Conservation (phyloP, 2,329 filamentous ascomycete species). For the Metarhizium anisopliae region DNA sequence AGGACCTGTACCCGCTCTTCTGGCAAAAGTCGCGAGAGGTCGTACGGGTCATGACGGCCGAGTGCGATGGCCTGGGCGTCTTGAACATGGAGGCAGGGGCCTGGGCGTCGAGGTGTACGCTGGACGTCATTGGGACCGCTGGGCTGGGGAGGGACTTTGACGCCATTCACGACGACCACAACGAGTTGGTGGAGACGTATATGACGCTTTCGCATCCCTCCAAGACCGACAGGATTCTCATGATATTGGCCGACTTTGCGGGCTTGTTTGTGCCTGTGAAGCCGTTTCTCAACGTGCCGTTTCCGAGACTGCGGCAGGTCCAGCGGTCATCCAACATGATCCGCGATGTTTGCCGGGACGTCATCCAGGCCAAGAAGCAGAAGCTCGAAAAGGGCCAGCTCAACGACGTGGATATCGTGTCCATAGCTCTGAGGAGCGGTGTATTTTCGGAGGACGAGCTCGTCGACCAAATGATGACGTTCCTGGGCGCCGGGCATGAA, state of each 20-base stretch:
- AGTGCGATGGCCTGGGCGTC: slow-evolving; percentile 18
- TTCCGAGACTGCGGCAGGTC: slow-evolving; percentile 62
- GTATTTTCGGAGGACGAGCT: no score
- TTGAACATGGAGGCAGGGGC: slow-evolving; percentile 45
- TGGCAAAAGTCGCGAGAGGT: slow-evolving; percentile 69
- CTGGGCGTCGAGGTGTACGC: slow-evolving; percentile 59
- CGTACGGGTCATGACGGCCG: not conserved
- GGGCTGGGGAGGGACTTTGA: slow-evolving; percentile 64
- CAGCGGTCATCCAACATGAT: slow-evolving; percentile 28
- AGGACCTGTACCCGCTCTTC: slow-evolving; percentile 74
- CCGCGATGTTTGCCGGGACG: no score
- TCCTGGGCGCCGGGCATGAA: no score
- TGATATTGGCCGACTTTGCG: not conserved
- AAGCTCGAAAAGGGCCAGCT: no score
- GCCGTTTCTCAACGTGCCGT: slow-evolving; percentile 54
- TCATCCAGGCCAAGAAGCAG: no score
- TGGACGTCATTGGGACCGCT: slow-evolving; percentile 68
- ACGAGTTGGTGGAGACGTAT: no score
- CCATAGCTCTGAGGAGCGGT: no score
- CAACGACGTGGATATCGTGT: no score
- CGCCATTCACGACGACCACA: slow-evolving; percentile 34
- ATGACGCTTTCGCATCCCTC: no score
- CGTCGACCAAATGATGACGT: no score
- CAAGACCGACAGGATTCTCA: no score
- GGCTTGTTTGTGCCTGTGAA: slow-evolving; percentile 52